Conservation (phyloP, 495 filamentous ascomycete species). For the Penicillium soppii region DNA sequence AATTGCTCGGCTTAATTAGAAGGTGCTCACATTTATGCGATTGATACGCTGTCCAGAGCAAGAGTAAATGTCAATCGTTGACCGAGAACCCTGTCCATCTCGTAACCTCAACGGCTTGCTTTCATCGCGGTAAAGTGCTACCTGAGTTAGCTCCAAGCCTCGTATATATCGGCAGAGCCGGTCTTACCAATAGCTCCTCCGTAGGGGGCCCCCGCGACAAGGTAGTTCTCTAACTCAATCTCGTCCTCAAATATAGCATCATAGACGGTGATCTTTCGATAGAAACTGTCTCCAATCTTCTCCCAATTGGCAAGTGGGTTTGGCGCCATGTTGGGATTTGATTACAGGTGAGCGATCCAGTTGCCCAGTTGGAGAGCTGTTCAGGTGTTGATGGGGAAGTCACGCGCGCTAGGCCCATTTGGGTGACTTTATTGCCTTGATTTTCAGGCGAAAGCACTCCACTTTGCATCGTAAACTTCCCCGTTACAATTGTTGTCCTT, state of each 20-base stretch:
- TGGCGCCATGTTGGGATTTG: constrained; percentile 34
- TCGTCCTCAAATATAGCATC: constrained; percentile 88
- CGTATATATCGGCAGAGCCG: background rate
- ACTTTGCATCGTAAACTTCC: constrained; percentile 1
- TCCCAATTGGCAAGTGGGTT: constrained; percentile 91
- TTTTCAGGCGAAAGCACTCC: constrained; percentile 4
- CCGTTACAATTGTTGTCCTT: background rate
- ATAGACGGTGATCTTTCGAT: constrained; percentile 90
- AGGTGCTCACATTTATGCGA: constrained; percentile 56
- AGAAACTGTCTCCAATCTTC: constrained; percentile 85
- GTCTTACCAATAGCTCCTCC: constrained; percentile 84
- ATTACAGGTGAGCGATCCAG: constrained; percentile 13
- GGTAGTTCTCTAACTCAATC: constrained; percentile 91
- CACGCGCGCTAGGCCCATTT: constrained; percentile 17
- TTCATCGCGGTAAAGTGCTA: constrained; percentile 88
- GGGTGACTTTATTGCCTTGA: constrained; percentile 5
- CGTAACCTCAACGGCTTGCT: constrained; percentile 75
- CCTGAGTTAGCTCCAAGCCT: constrained; percentile 3
- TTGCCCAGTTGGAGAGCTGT: background rate
- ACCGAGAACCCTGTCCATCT: constrained; percentile 68
- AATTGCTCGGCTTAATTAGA: background rate
- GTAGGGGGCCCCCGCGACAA: constrained; percentile 90
- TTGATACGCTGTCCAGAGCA: constrained; percentile 82
- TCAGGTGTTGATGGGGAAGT: constrained; percentile 19
- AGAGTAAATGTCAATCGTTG: constrained; percentile 92